phyloP scores from a whole-genome alignment of 345 rosid species.

The Capsella bursapastoris region DNA sequence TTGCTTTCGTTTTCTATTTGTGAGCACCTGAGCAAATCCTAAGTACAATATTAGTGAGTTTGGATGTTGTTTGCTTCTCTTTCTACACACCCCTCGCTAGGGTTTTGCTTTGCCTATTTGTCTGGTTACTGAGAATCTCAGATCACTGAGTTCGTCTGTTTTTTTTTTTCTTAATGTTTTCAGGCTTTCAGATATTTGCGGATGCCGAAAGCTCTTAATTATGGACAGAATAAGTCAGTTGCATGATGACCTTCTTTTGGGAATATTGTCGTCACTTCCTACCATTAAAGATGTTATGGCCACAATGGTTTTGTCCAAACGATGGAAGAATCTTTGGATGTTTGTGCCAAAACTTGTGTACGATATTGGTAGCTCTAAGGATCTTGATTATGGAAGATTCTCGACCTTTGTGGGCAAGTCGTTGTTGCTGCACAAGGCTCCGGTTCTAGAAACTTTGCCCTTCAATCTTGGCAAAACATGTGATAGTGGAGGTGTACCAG shows the following conservation, averaged over 20 bases:
- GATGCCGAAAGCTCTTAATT: not conserved
- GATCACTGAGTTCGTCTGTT: not conserved
- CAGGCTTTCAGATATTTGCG: not conserved
- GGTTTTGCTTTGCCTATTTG: not conserved
- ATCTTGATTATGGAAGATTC: too few species aligned
- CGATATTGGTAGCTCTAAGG: too few species aligned
- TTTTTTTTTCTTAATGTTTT: not conserved
- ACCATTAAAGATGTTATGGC: not conserved
- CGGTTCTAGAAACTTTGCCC: too few species aligned
- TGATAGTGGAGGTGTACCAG: not conserved
- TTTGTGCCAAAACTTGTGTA: too few species aligned
- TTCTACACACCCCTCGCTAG: too few species aligned
- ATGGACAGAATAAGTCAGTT: slow-evolving; percentile 15
- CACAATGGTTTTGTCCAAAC: slow-evolving; percentile 21
- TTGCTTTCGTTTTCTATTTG: too few species aligned
- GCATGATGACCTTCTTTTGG: slow-evolving; percentile 1
- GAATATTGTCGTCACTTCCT: not conserved
- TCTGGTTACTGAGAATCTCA: slow-evolving; percentile 10
- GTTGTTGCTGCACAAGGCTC: too few species aligned
- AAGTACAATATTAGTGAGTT: too few species aligned
- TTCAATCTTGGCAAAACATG: not conserved
- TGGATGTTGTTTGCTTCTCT: too few species aligned
- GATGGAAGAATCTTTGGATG: slow-evolving; percentile 13
- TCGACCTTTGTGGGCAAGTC: too few species aligned
- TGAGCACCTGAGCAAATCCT: too few species aligned